A percentile compares a stretch with the other conserved stretches of the same genome.
Conservation (phyloP, 306 rosid species). For the Coriaria nepalensis region DNA sequence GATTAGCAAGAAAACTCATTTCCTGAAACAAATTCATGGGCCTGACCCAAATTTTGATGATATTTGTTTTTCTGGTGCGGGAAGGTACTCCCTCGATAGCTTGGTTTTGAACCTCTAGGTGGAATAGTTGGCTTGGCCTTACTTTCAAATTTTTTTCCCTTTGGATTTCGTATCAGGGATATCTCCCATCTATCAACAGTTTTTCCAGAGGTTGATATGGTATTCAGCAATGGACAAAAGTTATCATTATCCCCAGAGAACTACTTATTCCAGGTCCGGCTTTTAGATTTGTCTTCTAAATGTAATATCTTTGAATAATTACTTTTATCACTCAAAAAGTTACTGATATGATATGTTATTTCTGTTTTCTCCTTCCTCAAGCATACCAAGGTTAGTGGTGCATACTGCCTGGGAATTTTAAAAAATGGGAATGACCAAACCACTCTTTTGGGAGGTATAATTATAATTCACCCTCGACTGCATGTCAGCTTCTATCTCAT, state of each 20-base stretch:
- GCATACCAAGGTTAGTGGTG: slow-evolving; percentile 39
- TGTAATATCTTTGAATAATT: not conserved
- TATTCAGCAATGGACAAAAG: slow-evolving; percentile 27
- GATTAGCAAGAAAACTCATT: slow-evolving; percentile 19
- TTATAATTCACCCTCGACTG: not conserved
- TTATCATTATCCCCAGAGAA: slow-evolving; percentile 27
- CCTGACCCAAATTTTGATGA: slow-evolving; percentile 36
- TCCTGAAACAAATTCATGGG: slow-evolving; percentile 27
- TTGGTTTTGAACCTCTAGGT: slow-evolving; percentile 2
- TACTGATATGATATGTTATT: not conserved
- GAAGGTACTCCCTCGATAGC: slow-evolving; percentile 23
- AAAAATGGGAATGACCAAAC: slow-evolving; percentile 30
- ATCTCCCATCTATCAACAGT: slow-evolving; percentile 20
- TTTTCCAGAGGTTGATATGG: slow-evolving; percentile 38
- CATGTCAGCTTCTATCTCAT: not conserved
- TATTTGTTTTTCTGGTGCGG: slow-evolving; percentile 42
- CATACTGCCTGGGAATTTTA: slow-evolving; percentile 40
- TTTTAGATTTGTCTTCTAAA: not conserved
- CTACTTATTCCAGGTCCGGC: slow-evolving; percentile 35
- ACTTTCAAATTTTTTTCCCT: not conserved
- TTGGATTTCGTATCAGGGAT: slow-evolving; percentile 15
- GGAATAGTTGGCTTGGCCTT: not conserved
- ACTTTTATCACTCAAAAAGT: not conserved
- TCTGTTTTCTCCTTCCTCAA: slow-evolving; percentile 8
- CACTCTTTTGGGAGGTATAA: slow-evolving; percentile 42